Evolutionary conservation across 1,139 yeast species (phyloP), one percentile per base, ranked within the genome.

Genomic region (Sugiyamaella castrensis): DNA sequence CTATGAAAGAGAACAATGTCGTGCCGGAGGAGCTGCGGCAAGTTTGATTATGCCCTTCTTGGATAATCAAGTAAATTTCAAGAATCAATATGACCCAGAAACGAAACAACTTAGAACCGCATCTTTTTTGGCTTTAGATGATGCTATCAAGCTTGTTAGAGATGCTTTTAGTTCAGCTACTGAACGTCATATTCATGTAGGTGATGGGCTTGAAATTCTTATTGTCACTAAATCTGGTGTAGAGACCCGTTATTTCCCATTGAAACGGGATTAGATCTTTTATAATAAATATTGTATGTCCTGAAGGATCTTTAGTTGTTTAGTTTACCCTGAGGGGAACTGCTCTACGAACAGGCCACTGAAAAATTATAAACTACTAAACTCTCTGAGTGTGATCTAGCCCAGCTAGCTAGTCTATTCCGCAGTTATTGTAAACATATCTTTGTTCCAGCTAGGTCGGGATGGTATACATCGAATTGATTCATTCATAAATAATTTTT

Each of bases 11-110:
- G 97, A 91, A 68, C 96, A 89, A 66, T 88, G 97, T 71, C 81
- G 97, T 64, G 98, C 98, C 1, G 98, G 96, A 54, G 98, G 98
- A 40, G 94, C 97, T 7, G 98, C 98, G 31, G 94, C 97, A 1
- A 82, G 92, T 58, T 79, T 92, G 69, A 89, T 92, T 62, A 91
- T 89, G 94, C 98, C 98, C 4, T 92, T 92, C 68, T 79, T 92
- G 64, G 98, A 92, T 69, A 92, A 91, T 70, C 98, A 94, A 73
- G 98, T 94, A 56, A 86, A 87, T 68, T 87, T 87, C 71, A 89
- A 91, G 69, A 92, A 92, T 72, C 98, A 92, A 70, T 79, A 71
- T 59, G 92, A 80, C 57, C 95, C 96, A 19, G 84, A 75, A 2
- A 75, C 91, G 15, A 79, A 75, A 13, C 74, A 75, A 50, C 84